A percentile compares a stretch with the other conserved stretches of the same genome.
Conservation (phyloP, 228 moss, liverwort and hornwort species). For the Sphagnum fallax region DNA sequence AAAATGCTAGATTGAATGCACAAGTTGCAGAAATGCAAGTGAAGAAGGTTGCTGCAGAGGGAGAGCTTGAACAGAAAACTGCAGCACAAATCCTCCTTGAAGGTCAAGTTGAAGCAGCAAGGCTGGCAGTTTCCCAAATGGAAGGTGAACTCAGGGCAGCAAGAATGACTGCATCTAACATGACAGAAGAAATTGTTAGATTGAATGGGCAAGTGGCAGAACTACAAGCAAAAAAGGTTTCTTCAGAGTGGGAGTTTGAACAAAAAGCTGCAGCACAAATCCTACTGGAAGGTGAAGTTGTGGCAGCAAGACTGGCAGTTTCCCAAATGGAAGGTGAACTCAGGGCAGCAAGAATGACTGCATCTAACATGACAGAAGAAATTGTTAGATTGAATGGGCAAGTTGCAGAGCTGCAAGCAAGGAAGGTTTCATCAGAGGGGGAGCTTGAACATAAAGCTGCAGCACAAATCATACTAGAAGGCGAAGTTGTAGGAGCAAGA, state of each 20-base stretch:
- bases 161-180: constrained; percentile 11
- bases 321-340: constrained; percentile 23
- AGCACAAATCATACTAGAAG: constrained; percentile 2
- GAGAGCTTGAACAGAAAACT: neutral
- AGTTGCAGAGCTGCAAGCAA: constrained; percentile 18
- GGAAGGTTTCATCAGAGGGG: neutral
- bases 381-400: constrained; percentile 1
- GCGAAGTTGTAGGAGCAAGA: constrained; percentile 8
- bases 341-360: constrained; percentile 9
- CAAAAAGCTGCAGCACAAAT: constrained; percentile 5
- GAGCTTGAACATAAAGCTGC: constrained; percentile 11
- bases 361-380: constrained; percentile 10
- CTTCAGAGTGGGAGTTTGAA: constrained; percentile 3
- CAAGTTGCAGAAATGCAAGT: constrained; percentile 13
- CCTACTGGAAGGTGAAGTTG: constrained; percentile 15
- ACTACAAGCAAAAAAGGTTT: too few relatives aligned
- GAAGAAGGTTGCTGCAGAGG: neutral
- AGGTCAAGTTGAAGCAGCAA: neutral
- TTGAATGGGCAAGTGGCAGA: neutral
- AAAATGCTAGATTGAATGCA: constrained; percentile 17
- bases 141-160: constrained; percentile 23
- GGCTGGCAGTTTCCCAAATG: neutral
- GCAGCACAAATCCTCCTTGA: neutral
- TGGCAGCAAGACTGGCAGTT: too few relatives aligned
- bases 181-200: constrained; percentile 5